Conservation (phyloP, 768 basidiomycete species). For the Boletus huronensis region DNA sequence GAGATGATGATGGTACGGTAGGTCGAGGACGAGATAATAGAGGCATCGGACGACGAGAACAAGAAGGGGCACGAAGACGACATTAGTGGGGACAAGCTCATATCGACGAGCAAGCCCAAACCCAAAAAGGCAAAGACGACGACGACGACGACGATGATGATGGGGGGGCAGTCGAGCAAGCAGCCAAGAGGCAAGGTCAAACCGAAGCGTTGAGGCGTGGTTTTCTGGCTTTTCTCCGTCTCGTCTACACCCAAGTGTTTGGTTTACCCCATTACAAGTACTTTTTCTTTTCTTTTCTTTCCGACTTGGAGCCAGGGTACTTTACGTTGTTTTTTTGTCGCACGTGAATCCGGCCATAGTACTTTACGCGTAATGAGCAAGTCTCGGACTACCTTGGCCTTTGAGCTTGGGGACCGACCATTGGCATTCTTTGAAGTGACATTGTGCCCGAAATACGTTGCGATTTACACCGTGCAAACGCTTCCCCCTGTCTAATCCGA, state of each 20-base stretch:
- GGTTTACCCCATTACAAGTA: neutral
- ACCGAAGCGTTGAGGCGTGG: conserved; percentile 10
- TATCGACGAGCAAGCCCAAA: conserved; percentile 50
- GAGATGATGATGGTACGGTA: conserved; percentile 12
- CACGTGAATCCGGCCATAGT: neutral
- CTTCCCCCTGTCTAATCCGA: too few relatives aligned
- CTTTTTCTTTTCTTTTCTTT: neutral
- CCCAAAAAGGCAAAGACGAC: conserved; percentile 22
- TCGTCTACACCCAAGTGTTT: neutral
- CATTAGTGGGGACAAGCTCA: conserved; percentile 54
- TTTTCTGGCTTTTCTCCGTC: neutral
- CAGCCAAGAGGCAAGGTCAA: conserved; percentile 18
- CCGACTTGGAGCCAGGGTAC: neutral
- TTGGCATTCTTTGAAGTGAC: too few relatives aligned
- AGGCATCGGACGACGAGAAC: conserved; percentile 49
- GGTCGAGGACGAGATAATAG: conserved; percentile 46
- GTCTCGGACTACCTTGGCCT: too few relatives aligned
- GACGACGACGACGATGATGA: neutral
- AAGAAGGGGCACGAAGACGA: conserved; percentile 34
- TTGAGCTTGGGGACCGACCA: too few relatives aligned
- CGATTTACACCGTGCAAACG: too few relatives aligned
- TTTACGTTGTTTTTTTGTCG: neutral
- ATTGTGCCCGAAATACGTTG: too few relatives aligned
- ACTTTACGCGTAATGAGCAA: neutral
- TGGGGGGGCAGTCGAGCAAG: conserved; percentile 11